These are phyloP conservation scores for Penicillium soppii DNA, from an alignment of 495 filamentous ascomycete genomes.

Conservation along the genomic window DNA sequence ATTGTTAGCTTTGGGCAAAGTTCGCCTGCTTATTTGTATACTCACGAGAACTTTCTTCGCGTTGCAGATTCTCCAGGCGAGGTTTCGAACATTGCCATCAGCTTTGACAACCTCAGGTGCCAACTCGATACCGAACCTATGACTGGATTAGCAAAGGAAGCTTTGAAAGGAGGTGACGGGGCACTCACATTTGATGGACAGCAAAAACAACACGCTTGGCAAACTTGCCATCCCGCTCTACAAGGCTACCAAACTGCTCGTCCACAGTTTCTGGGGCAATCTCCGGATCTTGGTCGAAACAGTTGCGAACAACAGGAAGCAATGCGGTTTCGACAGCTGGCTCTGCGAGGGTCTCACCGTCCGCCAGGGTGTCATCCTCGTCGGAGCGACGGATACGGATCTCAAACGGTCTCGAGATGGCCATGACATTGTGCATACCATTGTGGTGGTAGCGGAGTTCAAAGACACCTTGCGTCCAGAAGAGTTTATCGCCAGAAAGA, in stretches of 20 bases:
- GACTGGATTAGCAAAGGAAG: slow-evolving; percentile 7
- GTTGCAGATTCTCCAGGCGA: slow-evolving; percentile 94
- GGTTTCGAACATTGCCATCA: slow-evolving; percentile 86
- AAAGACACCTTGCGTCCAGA: slow-evolving; percentile 94
- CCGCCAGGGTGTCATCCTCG: slow-evolving; percentile 55
- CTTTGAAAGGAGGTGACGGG: background rate
- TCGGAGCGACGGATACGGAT: slow-evolving; percentile 78
- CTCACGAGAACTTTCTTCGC: slow-evolving; percentile 92
- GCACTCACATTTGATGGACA: slow-evolving; percentile 78
- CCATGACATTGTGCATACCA: slow-evolving; percentile 93
- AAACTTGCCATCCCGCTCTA: slow-evolving; percentile 85
- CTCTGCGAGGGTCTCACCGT: slow-evolving; percentile 49
- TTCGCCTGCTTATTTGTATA: slow-evolving; percentile 8
- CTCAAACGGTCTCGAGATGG: slow-evolving; percentile 90
- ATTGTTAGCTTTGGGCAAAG: slow-evolving; percentile 4
- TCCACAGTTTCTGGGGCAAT: slow-evolving; percentile 80
- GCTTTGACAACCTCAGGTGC: slow-evolving; percentile 89
- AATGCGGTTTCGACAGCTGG: slow-evolving; percentile 71
- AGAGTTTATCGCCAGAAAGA: slow-evolving; percentile 91
- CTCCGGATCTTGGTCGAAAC: slow-evolving; percentile 88
- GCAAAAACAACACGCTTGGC: slow-evolving; percentile 89
- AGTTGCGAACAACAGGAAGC: slow-evolving; percentile 81
- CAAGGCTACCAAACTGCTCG: slow-evolving; percentile 77
- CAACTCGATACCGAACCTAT: slow-evolving; percentile 88
- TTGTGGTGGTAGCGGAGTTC: slow-evolving; percentile 98